Conservation (phyloP, 2,329 filamentous ascomycete species). For the Paraconiothyrium brasiliense region DNA sequence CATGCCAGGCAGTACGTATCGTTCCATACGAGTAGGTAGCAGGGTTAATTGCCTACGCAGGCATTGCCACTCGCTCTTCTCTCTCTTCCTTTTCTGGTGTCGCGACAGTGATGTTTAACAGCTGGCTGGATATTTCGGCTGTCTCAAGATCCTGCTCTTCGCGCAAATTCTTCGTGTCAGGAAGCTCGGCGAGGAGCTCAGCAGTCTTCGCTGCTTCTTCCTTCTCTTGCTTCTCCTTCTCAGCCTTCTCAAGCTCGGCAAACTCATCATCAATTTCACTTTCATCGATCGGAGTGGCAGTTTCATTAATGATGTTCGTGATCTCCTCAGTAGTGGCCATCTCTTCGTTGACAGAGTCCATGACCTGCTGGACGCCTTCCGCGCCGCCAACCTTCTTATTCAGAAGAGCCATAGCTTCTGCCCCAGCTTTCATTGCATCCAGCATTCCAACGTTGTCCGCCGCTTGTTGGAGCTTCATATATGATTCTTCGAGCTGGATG, state of each 20-base stretch:
- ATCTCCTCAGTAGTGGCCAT: conserved; percentile 81
- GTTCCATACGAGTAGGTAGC: not conserved
- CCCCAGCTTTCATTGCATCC: conserved; percentile 80
- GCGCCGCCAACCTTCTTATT: conserved; percentile 81
- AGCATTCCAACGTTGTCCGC: conserved; percentile 85
- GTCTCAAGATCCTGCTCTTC: conserved; percentile 48
- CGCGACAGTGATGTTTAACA: conserved; percentile 23
- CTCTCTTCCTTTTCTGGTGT: conserved; percentile 16
- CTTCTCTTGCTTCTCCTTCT: conserved; percentile 82
- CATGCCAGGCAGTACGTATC: not conserved
- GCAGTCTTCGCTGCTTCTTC: conserved; percentile 65
- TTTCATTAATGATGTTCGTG: conserved; percentile 76
- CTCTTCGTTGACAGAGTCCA: conserved; percentile 79
- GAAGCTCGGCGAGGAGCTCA: conserved; percentile 50
- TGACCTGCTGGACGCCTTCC: conserved; percentile 77
- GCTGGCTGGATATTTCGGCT: conserved; percentile 17
- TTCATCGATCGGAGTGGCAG: conserved; percentile 70
- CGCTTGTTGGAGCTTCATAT: conserved; percentile 84
- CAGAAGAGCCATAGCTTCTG: conserved; percentile 74
- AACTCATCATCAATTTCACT: conserved; percentile 88
- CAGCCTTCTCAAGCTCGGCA: conserved; percentile 73
- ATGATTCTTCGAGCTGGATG: conserved; percentile 82
- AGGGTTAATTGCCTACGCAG: not conserved
- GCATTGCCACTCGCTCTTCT: conserved; percentile 1
- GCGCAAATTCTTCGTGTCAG: conserved; percentile 45